phyloP scores from a whole-genome alignment of 2,329 filamentous ascomycete species.

The Microdochium bolleyi region DNA sequence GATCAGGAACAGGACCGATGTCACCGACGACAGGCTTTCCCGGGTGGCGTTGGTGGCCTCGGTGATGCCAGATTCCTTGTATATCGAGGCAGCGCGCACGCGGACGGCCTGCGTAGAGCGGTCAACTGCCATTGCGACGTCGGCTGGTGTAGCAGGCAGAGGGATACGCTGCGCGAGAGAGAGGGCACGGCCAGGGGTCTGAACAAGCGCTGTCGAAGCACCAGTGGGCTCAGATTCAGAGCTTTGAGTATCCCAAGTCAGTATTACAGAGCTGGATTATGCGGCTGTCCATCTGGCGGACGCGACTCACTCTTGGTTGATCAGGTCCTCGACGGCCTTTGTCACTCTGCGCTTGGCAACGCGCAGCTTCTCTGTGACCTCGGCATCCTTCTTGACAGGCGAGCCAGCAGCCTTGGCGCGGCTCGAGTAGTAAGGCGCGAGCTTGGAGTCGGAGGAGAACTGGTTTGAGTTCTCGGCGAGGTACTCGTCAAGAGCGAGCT shows the following conservation, averaged over 20 bases:
- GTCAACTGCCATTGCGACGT: constrained; percentile 70
- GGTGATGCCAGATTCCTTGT: constrained; percentile 57
- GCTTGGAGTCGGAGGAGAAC: constrained; percentile 54
- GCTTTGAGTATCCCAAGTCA: constrained; percentile 43
- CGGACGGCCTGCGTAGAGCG: constrained; percentile 59
- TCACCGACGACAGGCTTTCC: constrained; percentile 63
- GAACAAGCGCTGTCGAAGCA: constrained; percentile 35
- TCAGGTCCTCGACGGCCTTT: constrained; percentile 53
- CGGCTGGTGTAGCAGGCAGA: constrained; percentile 73
- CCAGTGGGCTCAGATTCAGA: constrained; percentile 22
- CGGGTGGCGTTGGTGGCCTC: constrained; percentile 60
- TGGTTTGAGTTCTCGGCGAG: constrained; percentile 60
- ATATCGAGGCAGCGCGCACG: constrained; percentile 54
- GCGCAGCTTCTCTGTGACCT: constrained; percentile 15
- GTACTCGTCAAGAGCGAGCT: constrained; percentile 64
- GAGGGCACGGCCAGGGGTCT: constrained; percentile 43
- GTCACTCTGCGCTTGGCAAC: constrained; percentile 22
- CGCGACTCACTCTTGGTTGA: constrained; percentile 61
- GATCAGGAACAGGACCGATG: constrained; percentile 61
- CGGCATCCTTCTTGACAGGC: constrained; percentile 29
- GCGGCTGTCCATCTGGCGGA: constrained; percentile 42
- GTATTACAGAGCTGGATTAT: constrained; percentile 46
- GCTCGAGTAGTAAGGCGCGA: constrained; percentile 69
- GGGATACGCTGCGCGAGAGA: constrained; percentile 53
- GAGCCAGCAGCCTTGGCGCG: constrained; percentile 52